phyloP scores from a whole-genome alignment of 2,329 filamentous ascomycete species.

The Pseudogymnoascus sp. region DNA sequence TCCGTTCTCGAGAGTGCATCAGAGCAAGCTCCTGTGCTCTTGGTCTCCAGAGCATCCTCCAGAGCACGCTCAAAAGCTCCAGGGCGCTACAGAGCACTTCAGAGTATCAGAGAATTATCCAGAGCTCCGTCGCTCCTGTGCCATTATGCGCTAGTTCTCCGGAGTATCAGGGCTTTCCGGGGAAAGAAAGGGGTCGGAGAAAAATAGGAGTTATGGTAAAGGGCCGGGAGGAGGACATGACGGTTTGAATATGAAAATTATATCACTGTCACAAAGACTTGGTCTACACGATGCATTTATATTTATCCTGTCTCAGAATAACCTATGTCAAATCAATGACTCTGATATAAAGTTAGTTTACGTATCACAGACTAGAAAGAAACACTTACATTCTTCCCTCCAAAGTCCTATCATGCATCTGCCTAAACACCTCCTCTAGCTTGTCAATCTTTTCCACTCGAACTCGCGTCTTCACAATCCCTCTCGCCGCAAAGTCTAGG shows the following conservation, averaged over 20 bases:
- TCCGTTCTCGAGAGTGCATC: too few relatives aligned
- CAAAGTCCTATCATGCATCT: conserved; percentile 28
- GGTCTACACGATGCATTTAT: neutral
- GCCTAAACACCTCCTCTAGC: conserved; percentile 37
- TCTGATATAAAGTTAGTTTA: neutral
- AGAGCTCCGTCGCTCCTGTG: too few relatives aligned
- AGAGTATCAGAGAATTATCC: too few relatives aligned
- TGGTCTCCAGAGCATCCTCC: too few relatives aligned
- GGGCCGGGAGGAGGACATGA: neutral
- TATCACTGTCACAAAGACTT: neutral
- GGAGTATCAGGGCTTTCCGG: neutral
- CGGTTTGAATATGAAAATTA: neutral
- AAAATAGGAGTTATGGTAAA: neutral
- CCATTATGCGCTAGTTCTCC: neutral
- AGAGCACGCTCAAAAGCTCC: too few relatives aligned
- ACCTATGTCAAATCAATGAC: neutral
- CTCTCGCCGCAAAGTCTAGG: conserved; percentile 39
- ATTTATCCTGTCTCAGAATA: neutral
- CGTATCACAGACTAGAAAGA: neutral
- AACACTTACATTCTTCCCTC: neutral
- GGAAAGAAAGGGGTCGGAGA: neutral
- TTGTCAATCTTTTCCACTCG: conserved; percentile 39
- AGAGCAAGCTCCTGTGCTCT: too few relatives aligned
- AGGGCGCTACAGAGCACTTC: too few relatives aligned
- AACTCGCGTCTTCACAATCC: conserved; percentile 39